Conservation (phyloP, 345 rosid species). For the Cardamine occulta region DNA sequence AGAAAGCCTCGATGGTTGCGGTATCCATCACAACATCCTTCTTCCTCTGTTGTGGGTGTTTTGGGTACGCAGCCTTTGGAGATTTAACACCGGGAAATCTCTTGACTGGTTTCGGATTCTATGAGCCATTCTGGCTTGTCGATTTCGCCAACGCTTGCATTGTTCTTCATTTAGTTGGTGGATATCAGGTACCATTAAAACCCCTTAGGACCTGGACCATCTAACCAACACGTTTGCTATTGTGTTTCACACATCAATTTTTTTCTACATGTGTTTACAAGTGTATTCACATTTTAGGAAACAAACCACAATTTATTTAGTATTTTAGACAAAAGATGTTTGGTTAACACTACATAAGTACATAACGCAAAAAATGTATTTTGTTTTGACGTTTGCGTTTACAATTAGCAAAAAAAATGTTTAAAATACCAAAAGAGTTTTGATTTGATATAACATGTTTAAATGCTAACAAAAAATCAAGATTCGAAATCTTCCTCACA, state of each 20-base stretch:
- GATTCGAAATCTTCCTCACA: neutral
- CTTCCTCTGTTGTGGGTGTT: constrained; percentile 76
- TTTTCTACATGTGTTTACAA: neutral
- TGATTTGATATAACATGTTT: constrained; percentile 11
- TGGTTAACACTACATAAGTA: neutral
- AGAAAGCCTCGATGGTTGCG: constrained; percentile 64
- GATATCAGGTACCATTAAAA: constrained; percentile 67
- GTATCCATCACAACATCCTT: constrained; percentile 58
- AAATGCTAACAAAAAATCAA: neutral
- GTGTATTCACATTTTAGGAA: neutral
- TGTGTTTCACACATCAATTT: too few relatives aligned
- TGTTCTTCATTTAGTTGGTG: constrained; percentile 77
- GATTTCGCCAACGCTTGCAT: constrained; percentile 75
- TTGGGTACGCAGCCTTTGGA: constrained; percentile 87
- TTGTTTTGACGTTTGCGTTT: neutral
- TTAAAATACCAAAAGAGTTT: neutral
- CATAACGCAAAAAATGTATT: neutral
- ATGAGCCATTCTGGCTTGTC: constrained; percentile 77
- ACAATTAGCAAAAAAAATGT: neutral
- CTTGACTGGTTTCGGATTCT: constrained; percentile 79
- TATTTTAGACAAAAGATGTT: neutral
- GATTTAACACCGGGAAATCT: constrained; percentile 77
- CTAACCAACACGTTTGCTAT: neutral
- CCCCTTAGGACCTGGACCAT: constrained; percentile 20
- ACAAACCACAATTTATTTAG: neutral